phyloP scores from a whole-genome alignment of 805 yeast species.

The Candida broadrunensis region DNA sequence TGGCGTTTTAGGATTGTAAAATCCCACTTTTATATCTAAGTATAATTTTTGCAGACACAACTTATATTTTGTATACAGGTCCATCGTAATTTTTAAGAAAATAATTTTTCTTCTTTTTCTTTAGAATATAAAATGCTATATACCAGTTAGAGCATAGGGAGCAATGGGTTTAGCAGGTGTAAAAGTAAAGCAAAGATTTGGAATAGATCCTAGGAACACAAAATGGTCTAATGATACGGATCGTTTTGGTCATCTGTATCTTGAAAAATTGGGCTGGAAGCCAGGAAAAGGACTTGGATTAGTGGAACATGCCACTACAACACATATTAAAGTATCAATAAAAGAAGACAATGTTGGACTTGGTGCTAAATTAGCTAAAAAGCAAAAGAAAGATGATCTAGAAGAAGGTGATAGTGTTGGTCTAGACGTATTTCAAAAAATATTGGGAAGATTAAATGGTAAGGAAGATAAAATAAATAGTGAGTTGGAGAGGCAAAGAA shows the following conservation, averaged over 20 bases:
- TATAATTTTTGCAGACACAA: too few relatives aligned
- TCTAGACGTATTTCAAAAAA: constrained; percentile 86
- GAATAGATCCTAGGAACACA: constrained; percentile 90
- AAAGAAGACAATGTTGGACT: constrained; percentile 84
- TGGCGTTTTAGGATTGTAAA: constrained; percentile 27
- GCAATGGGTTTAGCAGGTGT: constrained; percentile 83
- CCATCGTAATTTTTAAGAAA: too few relatives aligned
- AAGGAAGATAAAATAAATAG: constrained; percentile 63
- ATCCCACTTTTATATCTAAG: too few relatives aligned
- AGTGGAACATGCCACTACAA: constrained; percentile 60
- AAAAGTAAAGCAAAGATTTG: constrained; percentile 78
- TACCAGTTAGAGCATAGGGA: too few relatives aligned
- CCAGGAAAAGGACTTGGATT: constrained; percentile 89
- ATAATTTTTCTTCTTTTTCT: too few relatives aligned
- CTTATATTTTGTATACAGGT: too few relatives aligned
- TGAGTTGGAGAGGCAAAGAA: constrained; percentile 67
- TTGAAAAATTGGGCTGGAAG: constrained; percentile 83
- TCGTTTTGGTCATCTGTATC: constrained; percentile 84
- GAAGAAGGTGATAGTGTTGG: constrained; percentile 87
- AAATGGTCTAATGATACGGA: constrained; percentile 85
- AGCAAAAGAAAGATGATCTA: constrained; percentile 60
- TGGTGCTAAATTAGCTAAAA: constrained; percentile 74
- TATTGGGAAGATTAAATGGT: constrained; percentile 87
- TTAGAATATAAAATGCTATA: too few relatives aligned
- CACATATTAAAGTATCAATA: constrained; percentile 78